phyloP scores from a whole-genome alignment of 192 early-diverging fungal species.

The Coemansia sp. region DNA sequence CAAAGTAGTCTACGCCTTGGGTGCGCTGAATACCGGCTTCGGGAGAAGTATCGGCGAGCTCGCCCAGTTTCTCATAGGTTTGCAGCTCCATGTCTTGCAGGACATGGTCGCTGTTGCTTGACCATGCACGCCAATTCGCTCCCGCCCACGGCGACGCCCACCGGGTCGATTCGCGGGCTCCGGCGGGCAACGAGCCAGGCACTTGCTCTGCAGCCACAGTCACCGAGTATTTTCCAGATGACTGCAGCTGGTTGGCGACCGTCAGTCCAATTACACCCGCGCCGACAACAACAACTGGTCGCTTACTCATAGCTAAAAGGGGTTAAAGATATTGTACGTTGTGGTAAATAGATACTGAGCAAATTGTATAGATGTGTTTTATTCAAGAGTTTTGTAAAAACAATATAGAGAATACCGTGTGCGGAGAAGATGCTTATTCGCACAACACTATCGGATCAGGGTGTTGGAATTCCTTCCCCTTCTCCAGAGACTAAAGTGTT shows the following conservation, averaged over 20 bases:
- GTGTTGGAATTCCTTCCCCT: too few relatives aligned
- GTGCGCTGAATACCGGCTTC: conserved; percentile 21
- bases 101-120: conserved; percentile 35
- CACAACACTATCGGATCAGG: too few relatives aligned
- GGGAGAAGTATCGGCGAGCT: conserved; percentile 9
- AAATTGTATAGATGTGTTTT: too few relatives aligned
- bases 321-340: too few relatives aligned
- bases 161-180: conserved; percentile 24
- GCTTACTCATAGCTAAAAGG: conserved; percentile 5
- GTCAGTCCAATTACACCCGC: conserved; percentile 59
- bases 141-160: conserved; percentile 56
- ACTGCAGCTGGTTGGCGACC: conserved; percentile 45
- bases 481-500: too few relatives aligned
- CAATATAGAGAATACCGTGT: too few relatives aligned
- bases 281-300: conserved; percentile 50
- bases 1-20: conserved; percentile 12
- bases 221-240: conserved; percentile 32
- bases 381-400: too few relatives aligned
- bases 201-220: conserved; percentile 41
- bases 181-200: neutral
- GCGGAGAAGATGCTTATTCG: too few relatives aligned
- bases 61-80: conserved; percentile 21
- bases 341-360: too few relatives aligned
- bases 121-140: conserved; percentile 62
- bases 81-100: conserved; percentile 37